Percentiles rank a stretch among this genome's conserved stretches.
Conservation (phyloP, 2,329 filamentous ascomycete genomes). For the Metarhizium robertsii region DNA sequence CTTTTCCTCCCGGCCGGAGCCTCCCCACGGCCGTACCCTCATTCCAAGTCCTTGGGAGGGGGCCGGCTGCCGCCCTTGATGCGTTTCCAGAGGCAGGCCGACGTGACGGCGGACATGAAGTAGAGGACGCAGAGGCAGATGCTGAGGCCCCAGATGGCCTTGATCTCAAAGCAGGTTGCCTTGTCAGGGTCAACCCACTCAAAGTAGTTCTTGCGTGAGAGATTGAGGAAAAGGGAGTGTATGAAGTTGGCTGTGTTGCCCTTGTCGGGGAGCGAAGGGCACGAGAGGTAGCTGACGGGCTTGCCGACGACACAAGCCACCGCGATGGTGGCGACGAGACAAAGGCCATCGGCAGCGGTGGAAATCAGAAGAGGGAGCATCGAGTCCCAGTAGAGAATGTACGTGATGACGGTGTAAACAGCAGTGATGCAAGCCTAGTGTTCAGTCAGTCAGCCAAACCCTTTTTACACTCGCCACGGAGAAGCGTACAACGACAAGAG, state of each 20-base stretch:
- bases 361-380: constrained; percentile 66
- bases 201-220: constrained; percentile 22
- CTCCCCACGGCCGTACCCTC: constrained; percentile 37
- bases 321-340: constrained; percentile 70
- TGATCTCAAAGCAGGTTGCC: constrained; percentile 71
- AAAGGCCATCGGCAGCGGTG: constrained; percentile 53
- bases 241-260: constrained; percentile 36
- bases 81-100: constrained; percentile 53
- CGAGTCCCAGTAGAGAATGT: constrained; percentile 71
- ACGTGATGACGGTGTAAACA: constrained; percentile 70
- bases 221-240: constrained; percentile 31
- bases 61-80: constrained; percentile 31
- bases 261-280: constrained; percentile 39
- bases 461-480: not conserved
- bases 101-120: constrained; percentile 50
- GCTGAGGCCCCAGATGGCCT: constrained; percentile 77
- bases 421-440: constrained; percentile 66
- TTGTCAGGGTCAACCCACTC: constrained; percentile 42
- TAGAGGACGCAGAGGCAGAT: constrained; percentile 71
- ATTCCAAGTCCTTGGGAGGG: constrained; percentile 39
- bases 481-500: constrained; percentile 64
- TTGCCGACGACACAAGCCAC: constrained; percentile 70
- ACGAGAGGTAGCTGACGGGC: constrained; percentile 71
- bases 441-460: not conserved
- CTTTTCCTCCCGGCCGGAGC: constrained; percentile 10